Percentiles rank a stretch among this genome's conserved stretches.
phyloP scores from a whole-genome alignment of 257 asterid species.

The Perilla frutescens region DNA sequence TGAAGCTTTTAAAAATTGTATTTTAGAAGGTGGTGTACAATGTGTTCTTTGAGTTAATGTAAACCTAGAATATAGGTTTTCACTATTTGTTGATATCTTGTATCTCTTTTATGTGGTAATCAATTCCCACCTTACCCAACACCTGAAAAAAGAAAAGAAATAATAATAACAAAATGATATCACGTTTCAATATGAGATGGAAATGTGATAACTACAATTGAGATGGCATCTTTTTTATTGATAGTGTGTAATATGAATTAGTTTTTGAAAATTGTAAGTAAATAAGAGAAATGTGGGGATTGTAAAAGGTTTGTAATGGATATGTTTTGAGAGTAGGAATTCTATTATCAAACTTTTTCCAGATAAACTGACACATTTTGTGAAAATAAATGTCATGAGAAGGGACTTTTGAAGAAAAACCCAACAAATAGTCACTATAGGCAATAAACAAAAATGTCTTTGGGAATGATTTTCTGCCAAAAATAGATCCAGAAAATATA shows the following conservation, averaged over 20 bases:
- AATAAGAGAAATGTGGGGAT: too few relatives aligned
- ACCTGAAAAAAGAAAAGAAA: neutral
- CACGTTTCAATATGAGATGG: neutral
- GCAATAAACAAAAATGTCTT: neutral
- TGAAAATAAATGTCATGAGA: neutral
- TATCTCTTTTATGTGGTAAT: neutral
- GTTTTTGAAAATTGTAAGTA: too few relatives aligned
- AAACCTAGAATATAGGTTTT: too few relatives aligned
- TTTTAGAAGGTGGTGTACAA: too few relatives aligned
- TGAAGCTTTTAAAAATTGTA: neutral
- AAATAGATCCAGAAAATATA: neutral
- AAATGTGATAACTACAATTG: too few relatives aligned
- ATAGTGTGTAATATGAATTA: too few relatives aligned
- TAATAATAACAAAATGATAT: neutral
- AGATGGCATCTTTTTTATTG: too few relatives aligned
- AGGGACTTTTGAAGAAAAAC: neutral
- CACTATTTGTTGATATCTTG: neutral
- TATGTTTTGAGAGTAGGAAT: neutral
- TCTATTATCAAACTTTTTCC: neutral
- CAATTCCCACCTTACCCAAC: neutral
- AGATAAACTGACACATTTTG: neutral
- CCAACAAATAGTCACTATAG: neutral
- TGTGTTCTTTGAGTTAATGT: too few relatives aligned
- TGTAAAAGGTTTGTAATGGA: too few relatives aligned
- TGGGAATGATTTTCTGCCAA: neutral